phyloP scores from a whole-genome alignment of 768 basidiomycete species.

The Boletus tylopilopsis region DNA sequence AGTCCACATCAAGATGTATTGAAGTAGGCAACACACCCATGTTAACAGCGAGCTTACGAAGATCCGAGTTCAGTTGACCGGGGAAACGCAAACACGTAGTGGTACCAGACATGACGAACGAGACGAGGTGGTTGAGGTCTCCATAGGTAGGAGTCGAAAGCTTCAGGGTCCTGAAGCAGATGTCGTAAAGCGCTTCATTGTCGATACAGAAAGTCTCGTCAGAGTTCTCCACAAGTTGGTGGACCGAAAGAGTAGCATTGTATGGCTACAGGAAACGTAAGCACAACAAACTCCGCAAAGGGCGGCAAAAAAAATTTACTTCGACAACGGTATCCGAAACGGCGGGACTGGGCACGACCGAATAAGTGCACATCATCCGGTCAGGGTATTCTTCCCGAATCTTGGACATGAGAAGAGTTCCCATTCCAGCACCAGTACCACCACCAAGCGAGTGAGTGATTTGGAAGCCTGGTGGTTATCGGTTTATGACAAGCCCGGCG shows the following conservation, averaged over 20 bases:
- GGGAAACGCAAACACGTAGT: conserved; percentile 99
- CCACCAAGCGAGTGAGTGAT: conserved; percentile 98
- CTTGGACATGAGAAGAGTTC: conserved; percentile 97
- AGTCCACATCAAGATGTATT: neutral
- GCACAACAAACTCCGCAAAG: neutral
- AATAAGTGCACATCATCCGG: conserved; percentile 99
- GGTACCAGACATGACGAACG: conserved; percentile 97
- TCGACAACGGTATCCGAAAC: conserved; percentile 99
- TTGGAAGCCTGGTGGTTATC: conserved; percentile 73
- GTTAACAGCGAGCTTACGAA: conserved; percentile 98
- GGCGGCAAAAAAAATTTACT: conserved; percentile 35
- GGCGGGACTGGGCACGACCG: conserved; percentile 95
- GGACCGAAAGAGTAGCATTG: conserved; percentile 97
- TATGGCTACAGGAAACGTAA: conserved; percentile 63
- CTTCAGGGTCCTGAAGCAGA: conserved; percentile 98
- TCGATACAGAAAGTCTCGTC: conserved; percentile 99
- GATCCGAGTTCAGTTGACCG: conserved; percentile 98
- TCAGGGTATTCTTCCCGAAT: conserved; percentile 99
- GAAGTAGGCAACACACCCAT: conserved; percentile 64
- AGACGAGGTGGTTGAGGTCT: conserved; percentile 97
- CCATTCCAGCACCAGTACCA: conserved; percentile 99
- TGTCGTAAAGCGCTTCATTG: conserved; percentile 98
- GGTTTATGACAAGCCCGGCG: conserved; percentile 4
- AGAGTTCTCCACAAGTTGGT: conserved; percentile 99
- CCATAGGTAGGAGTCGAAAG: conserved; percentile 94